Conservation (phyloP, 2,329 filamentous ascomycete genomes). For the Ophiostoma ips region DNA sequence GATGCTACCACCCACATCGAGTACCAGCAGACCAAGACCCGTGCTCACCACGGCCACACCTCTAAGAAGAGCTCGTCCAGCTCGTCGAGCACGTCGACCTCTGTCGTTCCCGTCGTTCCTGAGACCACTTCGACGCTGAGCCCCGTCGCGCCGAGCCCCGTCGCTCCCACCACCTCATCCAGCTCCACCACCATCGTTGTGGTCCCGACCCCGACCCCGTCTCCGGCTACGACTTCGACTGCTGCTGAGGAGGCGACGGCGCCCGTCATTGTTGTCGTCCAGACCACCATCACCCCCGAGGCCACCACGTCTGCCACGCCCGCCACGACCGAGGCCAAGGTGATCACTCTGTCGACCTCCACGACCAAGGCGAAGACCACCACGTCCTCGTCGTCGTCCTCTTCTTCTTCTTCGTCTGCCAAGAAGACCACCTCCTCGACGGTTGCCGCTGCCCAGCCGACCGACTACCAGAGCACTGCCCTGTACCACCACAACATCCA, state of each 20-base stretch:
- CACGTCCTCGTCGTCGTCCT: not conserved
- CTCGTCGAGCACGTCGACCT: not conserved
- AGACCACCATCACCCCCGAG: not conserved
- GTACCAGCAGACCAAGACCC: conserved; percentile 5
- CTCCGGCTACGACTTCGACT: not conserved
- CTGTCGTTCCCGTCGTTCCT: not conserved
- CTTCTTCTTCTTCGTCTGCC: too few species aligned
- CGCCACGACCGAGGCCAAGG: not conserved
- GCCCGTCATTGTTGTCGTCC: not conserved
- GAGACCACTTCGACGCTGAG: not conserved
- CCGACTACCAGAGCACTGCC: conserved; percentile 24
- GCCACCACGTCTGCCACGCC: not conserved
- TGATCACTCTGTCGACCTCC: conserved; percentile 4
- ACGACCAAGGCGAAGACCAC: conserved; percentile 3
- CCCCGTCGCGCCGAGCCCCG: too few species aligned
- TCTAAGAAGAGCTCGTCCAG: not conserved
- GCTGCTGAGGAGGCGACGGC: not conserved
- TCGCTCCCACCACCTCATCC: not conserved
- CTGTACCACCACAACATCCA: conserved; percentile 74
- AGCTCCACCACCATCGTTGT: not conserved
- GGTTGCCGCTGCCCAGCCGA: conserved; percentile 6
- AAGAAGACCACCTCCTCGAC: not conserved
- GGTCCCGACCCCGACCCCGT: not conserved
- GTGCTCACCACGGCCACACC: conserved; percentile 1
- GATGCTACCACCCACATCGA: not conserved